Evolutionary conservation across 441 rosid species (phyloP).

Genomic region (Pelargonium myrrhifolium): DNA sequence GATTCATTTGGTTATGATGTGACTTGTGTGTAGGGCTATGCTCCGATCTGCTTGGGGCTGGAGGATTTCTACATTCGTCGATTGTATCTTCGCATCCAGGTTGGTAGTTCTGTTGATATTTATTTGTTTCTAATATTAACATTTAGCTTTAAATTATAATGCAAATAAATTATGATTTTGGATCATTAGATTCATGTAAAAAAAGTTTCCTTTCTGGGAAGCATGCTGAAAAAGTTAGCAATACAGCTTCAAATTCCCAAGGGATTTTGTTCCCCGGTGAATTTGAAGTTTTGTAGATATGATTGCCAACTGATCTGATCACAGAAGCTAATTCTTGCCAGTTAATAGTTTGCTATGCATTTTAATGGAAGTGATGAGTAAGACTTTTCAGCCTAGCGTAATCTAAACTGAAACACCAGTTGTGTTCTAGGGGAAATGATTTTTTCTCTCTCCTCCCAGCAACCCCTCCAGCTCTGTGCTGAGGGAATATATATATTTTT

Average conservation of each 20-base stretch:
- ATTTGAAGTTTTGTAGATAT: not conserved
- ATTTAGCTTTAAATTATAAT: not conserved
- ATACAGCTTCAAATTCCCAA: too few species aligned
- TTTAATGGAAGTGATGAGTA: too few species aligned
- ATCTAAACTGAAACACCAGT: too few species aligned
- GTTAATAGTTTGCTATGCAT: not conserved
- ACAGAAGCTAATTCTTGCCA: not conserved
- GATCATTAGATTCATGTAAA: not conserved
- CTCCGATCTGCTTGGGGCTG: slow-evolving; percentile 68
- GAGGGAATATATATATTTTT: too few species aligned
- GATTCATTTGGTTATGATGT: not conserved
- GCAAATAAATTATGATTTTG: not conserved
- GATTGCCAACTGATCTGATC: not conserved
- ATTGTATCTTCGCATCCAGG: slow-evolving; percentile 74
- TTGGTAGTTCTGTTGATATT: slow-evolving; percentile 7
- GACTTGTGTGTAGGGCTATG: slow-evolving; percentile 46
- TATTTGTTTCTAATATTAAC: not conserved
- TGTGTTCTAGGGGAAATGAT: too few species aligned
- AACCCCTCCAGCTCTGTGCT: too few species aligned
- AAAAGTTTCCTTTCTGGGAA: not conserved
- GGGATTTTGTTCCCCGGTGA: not conserved
- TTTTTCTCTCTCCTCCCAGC: too few species aligned
- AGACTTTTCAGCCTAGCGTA: too few species aligned
- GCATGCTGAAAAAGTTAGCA: not conserved
- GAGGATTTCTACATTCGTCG: slow-evolving; percentile 76